A percentile compares a stretch with the other conserved stretches of the same genome.
Evolutionary conservation across 768 basidiomycete species (phyloP).

Genomic region (Pisolithus tinctorius): DNA sequence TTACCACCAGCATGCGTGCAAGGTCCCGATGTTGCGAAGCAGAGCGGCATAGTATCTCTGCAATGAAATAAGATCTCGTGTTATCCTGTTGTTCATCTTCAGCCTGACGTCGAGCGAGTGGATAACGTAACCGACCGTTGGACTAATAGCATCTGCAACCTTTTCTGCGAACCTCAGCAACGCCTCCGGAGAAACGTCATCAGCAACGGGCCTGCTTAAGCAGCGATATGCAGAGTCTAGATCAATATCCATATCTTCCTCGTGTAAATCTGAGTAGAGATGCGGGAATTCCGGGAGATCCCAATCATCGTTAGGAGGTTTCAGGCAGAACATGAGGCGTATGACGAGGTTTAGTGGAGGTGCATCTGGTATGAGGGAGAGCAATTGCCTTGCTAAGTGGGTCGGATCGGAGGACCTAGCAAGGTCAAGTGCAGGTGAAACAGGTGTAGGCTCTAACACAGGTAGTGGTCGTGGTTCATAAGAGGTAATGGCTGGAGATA

Average conservation of each 20-base stretch:
- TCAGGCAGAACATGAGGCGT: constrained; percentile 73
- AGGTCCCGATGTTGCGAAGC: constrained; percentile 58
- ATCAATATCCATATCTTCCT: constrained; percentile 45
- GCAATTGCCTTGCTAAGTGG: constrained; percentile 51
- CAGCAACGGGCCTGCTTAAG: constrained; percentile 52
- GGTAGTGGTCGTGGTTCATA: constrained; percentile 40
- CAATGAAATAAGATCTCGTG: constrained; percentile 53
- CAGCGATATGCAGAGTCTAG: constrained; percentile 50
- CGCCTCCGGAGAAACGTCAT: constrained; percentile 43
- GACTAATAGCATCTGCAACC: constrained; percentile 47
- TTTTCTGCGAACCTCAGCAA: constrained; percentile 50
- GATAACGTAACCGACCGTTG: constrained; percentile 38
- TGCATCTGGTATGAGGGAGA: constrained; percentile 53
- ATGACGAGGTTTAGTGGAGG: constrained; percentile 61
- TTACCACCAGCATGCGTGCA: constrained; percentile 39
- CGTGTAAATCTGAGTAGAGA: constrained; percentile 54
- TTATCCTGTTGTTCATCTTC: constrained; percentile 32
- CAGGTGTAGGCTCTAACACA: constrained; percentile 26
- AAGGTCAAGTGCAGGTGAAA: constrained; percentile 53
- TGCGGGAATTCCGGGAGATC: constrained; percentile 68
- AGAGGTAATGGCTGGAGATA: constrained; percentile 24
- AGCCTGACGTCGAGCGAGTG: not conserved
- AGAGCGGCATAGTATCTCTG: constrained; percentile 54
- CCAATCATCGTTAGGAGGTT: constrained; percentile 76
- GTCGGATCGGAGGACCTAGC: constrained; percentile 56